Evolutionary conservation across 352 stramenopile genomes (phyloP).

Genomic region (Elongisporangium anandrum): DNA sequence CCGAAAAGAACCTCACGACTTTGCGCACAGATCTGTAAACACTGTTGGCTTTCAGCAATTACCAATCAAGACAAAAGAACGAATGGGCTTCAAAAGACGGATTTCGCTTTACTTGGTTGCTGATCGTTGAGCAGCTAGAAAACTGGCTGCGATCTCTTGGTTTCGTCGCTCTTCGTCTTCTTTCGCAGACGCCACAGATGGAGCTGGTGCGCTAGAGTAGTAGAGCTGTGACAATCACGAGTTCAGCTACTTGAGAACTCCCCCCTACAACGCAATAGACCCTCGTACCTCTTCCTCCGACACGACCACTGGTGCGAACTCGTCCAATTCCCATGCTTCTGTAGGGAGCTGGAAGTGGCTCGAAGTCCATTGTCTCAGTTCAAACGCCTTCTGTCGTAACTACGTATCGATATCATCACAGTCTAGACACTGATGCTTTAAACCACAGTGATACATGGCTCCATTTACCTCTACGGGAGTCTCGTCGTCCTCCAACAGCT

Average conservation of each 20-base stretch:
- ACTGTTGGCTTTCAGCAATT: background rate
- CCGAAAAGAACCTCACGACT: conserved; percentile 49
- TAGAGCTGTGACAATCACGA: background rate
- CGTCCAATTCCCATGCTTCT: conserved; percentile 23
- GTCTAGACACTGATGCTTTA: background rate
- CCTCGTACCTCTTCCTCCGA: conserved; percentile 27
- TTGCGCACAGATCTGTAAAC: conserved; percentile 28
- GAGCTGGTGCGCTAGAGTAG: background rate
- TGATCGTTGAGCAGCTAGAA: background rate
- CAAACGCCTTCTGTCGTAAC: conserved; percentile 21
- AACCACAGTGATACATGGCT: background rate
- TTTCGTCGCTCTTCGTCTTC: background rate
- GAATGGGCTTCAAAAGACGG: background rate
- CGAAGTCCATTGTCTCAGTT: conserved; percentile 29
- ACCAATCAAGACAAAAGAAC: background rate
- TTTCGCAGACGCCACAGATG: background rate
- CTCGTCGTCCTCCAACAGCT: conserved; percentile 53
- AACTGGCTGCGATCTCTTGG: background rate
- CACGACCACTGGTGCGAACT: conserved; percentile 49
- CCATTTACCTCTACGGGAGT: conserved; percentile 23
- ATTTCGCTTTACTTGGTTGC: background rate
- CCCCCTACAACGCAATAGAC: no score
- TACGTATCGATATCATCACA: conserved; percentile 8
- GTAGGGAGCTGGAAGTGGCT: conserved; percentile 30
- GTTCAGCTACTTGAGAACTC: background rate